Base-by-base conservation (phyloP, 2,329 filamentous ascomycete species). In the Cladosporium cucumerinum region DNA sequence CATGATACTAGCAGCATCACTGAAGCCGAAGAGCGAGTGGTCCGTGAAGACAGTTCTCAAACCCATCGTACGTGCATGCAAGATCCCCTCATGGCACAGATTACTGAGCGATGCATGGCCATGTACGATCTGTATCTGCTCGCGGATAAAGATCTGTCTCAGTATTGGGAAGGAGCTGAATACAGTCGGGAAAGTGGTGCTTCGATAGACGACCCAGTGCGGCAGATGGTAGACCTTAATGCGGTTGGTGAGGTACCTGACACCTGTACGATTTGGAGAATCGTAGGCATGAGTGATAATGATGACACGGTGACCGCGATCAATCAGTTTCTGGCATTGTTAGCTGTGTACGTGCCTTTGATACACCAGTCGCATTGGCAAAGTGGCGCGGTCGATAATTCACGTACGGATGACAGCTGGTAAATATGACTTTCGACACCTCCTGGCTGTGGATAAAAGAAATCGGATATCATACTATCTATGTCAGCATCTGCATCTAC, bases 121-220 rank as follows among this genome's bases (percentile, higher is more conserved):
- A 76, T 99, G 95, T 0, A 99, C 93, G 72, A 99, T 99, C 77
- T 98, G 90, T 71, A 99, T 97, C 66, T 89, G 87, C 78, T 99
- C 95, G 54, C 95, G 88, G 67, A 99, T 90, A 67, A 97, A 87
- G 72, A 99, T 98, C 72, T 98, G 96, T 65, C 95, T 89, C 73
- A 99, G 93, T n/a, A 97, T 88, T 11, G 96, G 95, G 72, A 99
- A 99, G 81, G 97, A 97, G 32, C 94, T 97, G 81, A 98, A 98
- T 74, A 99, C 93, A 5, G 96, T 98, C 0, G 95, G 95, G 73
- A 99, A 94, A 14, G 93, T 96, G 5, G 93, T 87, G 69, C 93
- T 90, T 71, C 96, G 92, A 78, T 97, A 98, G 72, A 99, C 93
- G 77, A 98, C 88, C 76, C 96, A 86, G 78, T 98, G 98, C 4